Evolutionary conservation across 192 early-diverging fungal species (phyloP), one percentile per base, ranked within the genome.

Genomic region (Pilaira anomala): DNA sequence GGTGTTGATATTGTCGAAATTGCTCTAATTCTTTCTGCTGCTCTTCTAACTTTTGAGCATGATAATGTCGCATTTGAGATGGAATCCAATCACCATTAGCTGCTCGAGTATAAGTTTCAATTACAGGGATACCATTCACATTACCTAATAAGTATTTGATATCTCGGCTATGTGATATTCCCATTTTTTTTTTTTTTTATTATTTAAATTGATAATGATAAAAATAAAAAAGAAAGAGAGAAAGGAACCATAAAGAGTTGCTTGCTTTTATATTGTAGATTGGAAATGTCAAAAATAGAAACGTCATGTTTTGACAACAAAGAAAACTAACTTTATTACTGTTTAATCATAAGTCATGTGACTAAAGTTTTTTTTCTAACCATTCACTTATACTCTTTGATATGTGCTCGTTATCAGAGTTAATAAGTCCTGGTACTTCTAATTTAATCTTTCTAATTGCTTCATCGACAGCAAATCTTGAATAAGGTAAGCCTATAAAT

Each of bases 371-470:
- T 19, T 51, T 22, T 30, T 9, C 16, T 25, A 69, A 21, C 67
- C 67, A 69, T 42, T 53, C 22, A 4, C 40, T 45, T 13, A 69
- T 49, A 24, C 62, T 48, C 16, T 62, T 24, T 21, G 51, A 44
- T 62, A 69, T 54, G 28, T 54, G 42, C 19, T 36, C 16, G 29
- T 69, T 69, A 11, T 63, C 67, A 36, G 39, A 26, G 48, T 54
- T 69, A 28, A 69, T 61, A 4, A 69, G 41, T 7, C 67, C 67
- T 1, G 67, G 67, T 19, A 69, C 61, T 25, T 69, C 60, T 4
- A 30, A 42, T 11, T 62, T 62, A 22, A 69, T 69, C 41, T 69
- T 69, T 11, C 54, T 26, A 24, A 62, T 61, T 8, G 67, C 67
- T n/a, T 54, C 42, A 14, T 56, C 16, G 3, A 49, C 30, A 12